Evolutionary conservation across 495 filamentous ascomycete species (phyloP).

Genomic region (Entonaema liquescens): DNA sequence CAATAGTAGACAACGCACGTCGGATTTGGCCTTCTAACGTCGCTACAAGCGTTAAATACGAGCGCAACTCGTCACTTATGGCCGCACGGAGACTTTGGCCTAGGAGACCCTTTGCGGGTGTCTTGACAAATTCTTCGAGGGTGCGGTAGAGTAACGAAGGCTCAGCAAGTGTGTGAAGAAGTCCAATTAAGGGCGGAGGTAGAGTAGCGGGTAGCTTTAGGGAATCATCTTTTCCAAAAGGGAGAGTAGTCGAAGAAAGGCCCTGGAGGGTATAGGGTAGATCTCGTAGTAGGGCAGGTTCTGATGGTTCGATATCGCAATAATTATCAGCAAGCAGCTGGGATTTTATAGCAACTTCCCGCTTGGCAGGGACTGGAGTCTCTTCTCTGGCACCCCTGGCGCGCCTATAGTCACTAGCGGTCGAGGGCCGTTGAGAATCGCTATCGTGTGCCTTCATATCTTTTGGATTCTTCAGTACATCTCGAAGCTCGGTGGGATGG

Average conservation of each 20-base stretch:
- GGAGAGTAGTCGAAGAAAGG: slow-evolving; percentile 82
- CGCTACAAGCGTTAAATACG: slow-evolving; percentile 91
- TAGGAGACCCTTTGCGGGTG: slow-evolving; percentile 70
- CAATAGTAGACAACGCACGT: slow-evolving; percentile 73
- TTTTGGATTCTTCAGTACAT: slow-evolving; percentile 45
- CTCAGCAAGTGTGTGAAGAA: slow-evolving; percentile 90
- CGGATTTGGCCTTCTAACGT: slow-evolving; percentile 95
- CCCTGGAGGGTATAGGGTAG: slow-evolving; percentile 96
- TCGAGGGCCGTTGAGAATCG: slow-evolving; percentile 36
- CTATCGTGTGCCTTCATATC: slow-evolving; percentile 40
- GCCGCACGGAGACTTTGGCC: slow-evolving; percentile 93
- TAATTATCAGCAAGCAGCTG: slow-evolving; percentile 62
- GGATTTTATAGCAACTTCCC: slow-evolving; percentile 61
- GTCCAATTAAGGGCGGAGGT: slow-evolving; percentile 83
- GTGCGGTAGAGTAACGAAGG: slow-evolving; percentile 88
- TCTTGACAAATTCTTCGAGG: slow-evolving; percentile 81
- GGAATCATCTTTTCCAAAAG: slow-evolving; percentile 70
- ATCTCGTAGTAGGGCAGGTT: slow-evolving; percentile 83
- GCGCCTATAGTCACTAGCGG: slow-evolving; percentile 37
- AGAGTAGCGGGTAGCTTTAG: slow-evolving; percentile 79
- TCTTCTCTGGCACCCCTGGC: slow-evolving; percentile 36
- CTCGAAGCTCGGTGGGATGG: slow-evolving; percentile 45
- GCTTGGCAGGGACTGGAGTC: slow-evolving; percentile 24
- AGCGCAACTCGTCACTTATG: slow-evolving; percentile 82
- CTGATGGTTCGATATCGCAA: slow-evolving; percentile 62